phyloP scores from a whole-genome alignment of 2,329 filamentous ascomycete species.

The Phialophora tarda region DNA sequence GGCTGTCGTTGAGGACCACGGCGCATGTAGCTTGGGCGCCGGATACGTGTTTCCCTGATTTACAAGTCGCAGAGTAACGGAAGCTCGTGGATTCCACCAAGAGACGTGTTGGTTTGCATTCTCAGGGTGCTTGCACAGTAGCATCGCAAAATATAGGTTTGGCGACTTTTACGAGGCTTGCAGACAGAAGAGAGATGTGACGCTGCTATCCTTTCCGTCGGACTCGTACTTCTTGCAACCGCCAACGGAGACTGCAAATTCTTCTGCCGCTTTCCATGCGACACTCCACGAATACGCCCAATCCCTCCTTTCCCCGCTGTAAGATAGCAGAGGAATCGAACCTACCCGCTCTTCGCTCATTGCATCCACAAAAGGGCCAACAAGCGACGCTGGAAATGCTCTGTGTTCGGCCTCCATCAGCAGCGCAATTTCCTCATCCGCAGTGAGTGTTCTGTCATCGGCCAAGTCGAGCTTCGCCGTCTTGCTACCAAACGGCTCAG shows the following conservation, averaged over 20 bases:
- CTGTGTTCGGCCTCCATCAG: conserved; percentile 27
- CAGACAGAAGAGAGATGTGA: conserved; percentile 32
- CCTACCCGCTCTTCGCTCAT: background rate
- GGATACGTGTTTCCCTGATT: background rate
- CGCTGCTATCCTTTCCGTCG: conserved; percentile 6
- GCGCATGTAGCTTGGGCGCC: background rate
- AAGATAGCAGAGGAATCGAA: conserved; percentile 28
- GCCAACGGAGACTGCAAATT: conserved; percentile 30
- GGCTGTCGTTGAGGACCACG: background rate
- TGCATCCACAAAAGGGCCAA: conserved; percentile 23
- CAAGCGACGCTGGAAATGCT: conserved; percentile 21
- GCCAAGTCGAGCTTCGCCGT: conserved; percentile 2
- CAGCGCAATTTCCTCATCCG: conserved; percentile 33
- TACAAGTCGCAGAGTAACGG: background rate
- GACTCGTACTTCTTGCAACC: conserved; percentile 23
- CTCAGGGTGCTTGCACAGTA: background rate
- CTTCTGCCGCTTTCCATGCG: conserved; percentile 28
- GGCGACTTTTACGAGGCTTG: background rate
- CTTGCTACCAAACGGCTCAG: background rate
- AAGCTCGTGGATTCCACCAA: background rate
- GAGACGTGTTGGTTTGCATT: background rate
- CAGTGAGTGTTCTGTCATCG: conserved; percentile 26
- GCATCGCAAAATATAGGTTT: background rate
- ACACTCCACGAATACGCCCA: conserved; percentile 13
- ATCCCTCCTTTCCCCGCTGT: conserved; percentile 21